Conservation (phyloP, 179 eudicot genomes). For the Silene coronaria region DNA sequence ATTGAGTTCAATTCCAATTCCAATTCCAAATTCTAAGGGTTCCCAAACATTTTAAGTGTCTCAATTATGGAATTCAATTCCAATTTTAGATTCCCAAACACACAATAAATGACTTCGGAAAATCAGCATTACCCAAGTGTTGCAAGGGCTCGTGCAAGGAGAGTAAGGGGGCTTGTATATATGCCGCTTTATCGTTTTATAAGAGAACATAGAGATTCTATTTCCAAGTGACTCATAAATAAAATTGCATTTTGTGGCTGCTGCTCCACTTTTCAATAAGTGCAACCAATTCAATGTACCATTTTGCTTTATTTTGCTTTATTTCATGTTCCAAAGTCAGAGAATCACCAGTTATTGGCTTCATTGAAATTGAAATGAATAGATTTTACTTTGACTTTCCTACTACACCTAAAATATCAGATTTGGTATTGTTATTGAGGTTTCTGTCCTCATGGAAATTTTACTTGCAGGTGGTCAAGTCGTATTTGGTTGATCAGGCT, state of each 20-base stretch:
- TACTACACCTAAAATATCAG: background rate
- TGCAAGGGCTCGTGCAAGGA: background rate
- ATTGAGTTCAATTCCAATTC: no score
- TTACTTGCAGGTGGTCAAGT: slow-evolving; percentile 27
- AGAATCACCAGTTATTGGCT: background rate
- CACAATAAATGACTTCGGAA: background rate
- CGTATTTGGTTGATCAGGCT: slow-evolving; percentile 27
- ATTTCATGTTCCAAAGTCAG: background rate
- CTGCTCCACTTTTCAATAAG: background rate
- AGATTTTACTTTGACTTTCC: background rate
- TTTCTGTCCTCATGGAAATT: background rate
- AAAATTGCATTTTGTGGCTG: background rate
- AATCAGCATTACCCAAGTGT: background rate
- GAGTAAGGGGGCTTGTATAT: background rate
- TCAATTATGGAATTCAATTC: no score
- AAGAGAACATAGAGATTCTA: background rate
- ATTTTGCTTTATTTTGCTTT: background rate
- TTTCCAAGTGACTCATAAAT: background rate
- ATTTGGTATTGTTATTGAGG: background rate
- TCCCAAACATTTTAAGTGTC: no score
- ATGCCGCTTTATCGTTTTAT: background rate
- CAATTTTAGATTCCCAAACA: no score
- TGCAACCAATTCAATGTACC: background rate
- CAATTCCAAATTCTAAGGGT: no score
- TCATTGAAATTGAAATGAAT: background rate